Percentiles rank a stretch among this genome's conserved stretches.
Conservation (phyloP, 192 early-diverging fungal species). For the Coemansia sp. region DNA sequence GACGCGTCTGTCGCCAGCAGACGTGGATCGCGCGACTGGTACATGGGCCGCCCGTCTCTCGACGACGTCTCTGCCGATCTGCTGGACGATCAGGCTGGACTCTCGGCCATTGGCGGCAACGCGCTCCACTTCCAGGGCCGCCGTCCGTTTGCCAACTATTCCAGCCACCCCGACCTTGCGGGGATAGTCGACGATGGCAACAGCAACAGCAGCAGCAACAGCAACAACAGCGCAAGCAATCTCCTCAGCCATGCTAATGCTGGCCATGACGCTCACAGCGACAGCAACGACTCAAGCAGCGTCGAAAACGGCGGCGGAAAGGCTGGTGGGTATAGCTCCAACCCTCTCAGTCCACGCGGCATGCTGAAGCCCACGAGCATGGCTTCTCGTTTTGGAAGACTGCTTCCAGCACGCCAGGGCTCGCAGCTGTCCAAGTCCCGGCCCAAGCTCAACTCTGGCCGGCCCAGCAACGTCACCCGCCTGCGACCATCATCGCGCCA, state of each 20-base stretch:
- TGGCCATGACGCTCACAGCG: conserved; percentile 13
- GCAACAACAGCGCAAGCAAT: neutral
- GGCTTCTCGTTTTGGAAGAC: conserved; percentile 41
- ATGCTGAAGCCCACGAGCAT: conserved; percentile 30
- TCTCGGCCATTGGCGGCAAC: neutral
- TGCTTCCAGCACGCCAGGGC: conserved; percentile 25
- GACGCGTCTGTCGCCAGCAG: conserved; percentile 1
- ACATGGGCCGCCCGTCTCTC: conserved; percentile 39
- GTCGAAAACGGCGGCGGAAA: neutral
- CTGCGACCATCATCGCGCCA: conserved; percentile 53
- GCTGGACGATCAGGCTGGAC: conserved; percentile 3
- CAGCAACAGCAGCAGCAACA: conserved; percentile 7
- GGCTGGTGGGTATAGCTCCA: neutral
- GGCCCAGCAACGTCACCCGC: conserved; percentile 33
- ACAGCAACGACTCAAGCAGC: conserved; percentile 19
- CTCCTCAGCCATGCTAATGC: neutral
- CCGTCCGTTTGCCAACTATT: conserved; percentile 9
- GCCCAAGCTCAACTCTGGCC: conserved; percentile 12
- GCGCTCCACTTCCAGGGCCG: conserved; percentile 1
- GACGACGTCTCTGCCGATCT: conserved; percentile 21
- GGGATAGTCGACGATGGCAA: neutral
- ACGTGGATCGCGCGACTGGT: conserved; percentile 48
- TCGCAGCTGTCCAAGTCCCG: conserved; percentile 11
- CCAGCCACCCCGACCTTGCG: conserved; percentile 1
- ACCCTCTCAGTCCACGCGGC: neutral